Percentiles rank a stretch among this genome's conserved stretches.
These are phyloP conservation scores for Gentiana straminea DNA, from an alignment of 257 asterid genomes.

Conservation along the genomic window DNA sequence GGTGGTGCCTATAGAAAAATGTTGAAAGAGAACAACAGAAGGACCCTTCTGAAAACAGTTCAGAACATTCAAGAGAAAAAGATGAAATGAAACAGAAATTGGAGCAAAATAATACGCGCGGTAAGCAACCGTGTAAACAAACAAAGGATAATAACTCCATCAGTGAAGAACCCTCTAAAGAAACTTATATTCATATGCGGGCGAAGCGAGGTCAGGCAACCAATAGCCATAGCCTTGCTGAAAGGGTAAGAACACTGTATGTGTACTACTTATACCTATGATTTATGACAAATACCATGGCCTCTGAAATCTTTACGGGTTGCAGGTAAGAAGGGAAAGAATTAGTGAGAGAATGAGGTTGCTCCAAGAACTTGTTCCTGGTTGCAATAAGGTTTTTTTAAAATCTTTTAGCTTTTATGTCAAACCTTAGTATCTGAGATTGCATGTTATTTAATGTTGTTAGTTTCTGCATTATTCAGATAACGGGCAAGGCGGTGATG, in stretches of 20 bases:
- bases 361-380: slow-evolving; percentile 94
- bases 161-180: slow-evolving; percentile 57
- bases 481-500: slow-evolving; percentile 97
- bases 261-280: background rate
- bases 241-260: slow-evolving; percentile 46
- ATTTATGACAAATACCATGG: background rate
- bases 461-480: slow-evolving; percentile 24
- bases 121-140: slow-evolving; percentile 45
- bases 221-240: slow-evolving; percentile 94
- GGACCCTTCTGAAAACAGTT: slow-evolving; percentile 35
- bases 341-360: slow-evolving; percentile 93
- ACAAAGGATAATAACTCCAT: slow-evolving; percentile 30
- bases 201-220: slow-evolving; percentile 96
- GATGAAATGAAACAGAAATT: slow-evolving; percentile 33
- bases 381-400: slow-evolving; percentile 73
- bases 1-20: slow-evolving; percentile 23
- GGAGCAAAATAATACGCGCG: slow-evolving; percentile 24
- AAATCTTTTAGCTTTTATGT: background rate
- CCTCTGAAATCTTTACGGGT: slow-evolving; percentile 6
- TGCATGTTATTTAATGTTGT: background rate
- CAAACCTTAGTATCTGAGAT: background rate
- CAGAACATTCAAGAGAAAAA: slow-evolving; percentile 34
- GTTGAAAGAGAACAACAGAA: slow-evolving; percentile 43
- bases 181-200: slow-evolving; percentile 69
- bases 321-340: slow-evolving; percentile 82